Percentiles rank a stretch among this genome's conserved stretches.
These are phyloP conservation scores for Lasiosphaeriaceae sp. DNA, from an alignment of 495 filamentous ascomycete genomes.

Conservation along the genomic window DNA sequence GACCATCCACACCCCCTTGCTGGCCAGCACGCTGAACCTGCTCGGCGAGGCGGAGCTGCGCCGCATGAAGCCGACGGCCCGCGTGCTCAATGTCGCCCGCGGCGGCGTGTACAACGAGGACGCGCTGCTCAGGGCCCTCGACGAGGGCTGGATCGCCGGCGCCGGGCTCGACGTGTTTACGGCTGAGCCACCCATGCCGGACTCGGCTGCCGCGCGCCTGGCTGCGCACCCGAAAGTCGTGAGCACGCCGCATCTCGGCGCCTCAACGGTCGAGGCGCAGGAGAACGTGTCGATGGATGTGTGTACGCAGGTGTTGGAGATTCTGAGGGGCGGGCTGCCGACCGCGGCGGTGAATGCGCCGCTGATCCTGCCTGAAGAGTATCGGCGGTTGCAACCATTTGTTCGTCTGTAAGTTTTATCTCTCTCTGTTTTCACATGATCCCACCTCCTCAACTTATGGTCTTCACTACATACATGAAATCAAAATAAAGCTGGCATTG, in stretches of 20 bases:
- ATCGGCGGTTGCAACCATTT: slow-evolving; percentile 64
- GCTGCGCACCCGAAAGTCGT: slow-evolving; percentile 61
- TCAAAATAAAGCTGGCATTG: too few species aligned
- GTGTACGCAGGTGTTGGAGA: slow-evolving; percentile 66
- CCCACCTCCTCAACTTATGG: neutral
- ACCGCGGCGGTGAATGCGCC: slow-evolving; percentile 70
- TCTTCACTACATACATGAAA: too few species aligned
- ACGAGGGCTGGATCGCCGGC: slow-evolving; percentile 63
- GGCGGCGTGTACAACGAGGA: slow-evolving; percentile 74
- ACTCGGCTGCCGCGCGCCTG: slow-evolving; percentile 50
- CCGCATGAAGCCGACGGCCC: slow-evolving; percentile 61
- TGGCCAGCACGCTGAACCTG: slow-evolving; percentile 65
- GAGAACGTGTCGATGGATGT: slow-evolving; percentile 73
- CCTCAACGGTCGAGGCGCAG: slow-evolving; percentile 71
- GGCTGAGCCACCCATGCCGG: slow-evolving; percentile 54
- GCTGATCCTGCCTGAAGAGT: slow-evolving; percentile 69
- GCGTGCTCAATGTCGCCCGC: slow-evolving; percentile 66
- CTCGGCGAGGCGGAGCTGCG: slow-evolving; percentile 57
- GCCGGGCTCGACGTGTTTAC: slow-evolving; percentile 76
- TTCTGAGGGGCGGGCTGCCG: slow-evolving; percentile 61
- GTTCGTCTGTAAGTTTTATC: slow-evolving; percentile 43
- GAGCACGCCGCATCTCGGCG: slow-evolving; percentile 68
- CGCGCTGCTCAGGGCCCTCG: slow-evolving; percentile 62
- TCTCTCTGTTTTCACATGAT: neutral
- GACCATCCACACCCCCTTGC: slow-evolving; percentile 71